Base-by-base conservation (phyloP, 106 monocot genomes). In the Phalaenopsis equestris region DNA sequence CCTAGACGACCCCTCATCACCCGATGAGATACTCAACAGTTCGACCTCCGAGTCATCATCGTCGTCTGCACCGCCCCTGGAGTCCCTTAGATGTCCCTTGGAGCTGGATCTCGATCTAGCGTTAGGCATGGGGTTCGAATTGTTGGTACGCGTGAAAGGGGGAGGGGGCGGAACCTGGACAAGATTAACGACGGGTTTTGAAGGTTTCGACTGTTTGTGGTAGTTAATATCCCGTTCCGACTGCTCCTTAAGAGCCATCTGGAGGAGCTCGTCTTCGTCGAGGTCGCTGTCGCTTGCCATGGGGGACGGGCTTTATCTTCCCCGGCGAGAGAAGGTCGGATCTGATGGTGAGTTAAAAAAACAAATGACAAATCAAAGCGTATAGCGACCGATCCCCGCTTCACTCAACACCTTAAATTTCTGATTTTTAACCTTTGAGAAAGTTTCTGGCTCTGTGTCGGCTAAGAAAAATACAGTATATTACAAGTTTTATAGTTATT, bases 21-120 rank as follows among this genome's bases (percentile, higher is more conserved):
- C 98, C 2, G 98, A 98, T 2, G 98, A 98, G 55, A 98, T 98
- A 73, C 94, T 94, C 78, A 98, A 82, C 79, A 98, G 76, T 86
- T 98, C 98, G 39, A 98, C 98, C 81, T 98, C 94, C 39, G 98
- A 99, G 72, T 99, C 98, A 17, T 99, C 98, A 17, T 99, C 98
- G 14, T 93, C 92, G 14, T 92, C 92, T 10, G 75, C 88, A 2
- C 86, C 85, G 15, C 77, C 82, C 77, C 83, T 80, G 42, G 82
- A 65, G 42, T 77, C 83, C 37, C 75, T 64, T 5, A 78, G 80
- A 42, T 65, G 67, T 42, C 42, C 41, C 55, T 75, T 81, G 16
- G 36, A 23, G 72, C 24, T 65, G 0, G 75, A 23, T 18, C 30
- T 41, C 72, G 75, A 23, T 21, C 76, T 85, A n/a, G 85, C 7